phyloP scores from a whole-genome alignment of 2,329 filamentous ascomycete genomes.

The Periconia macrospinosa region DNA sequence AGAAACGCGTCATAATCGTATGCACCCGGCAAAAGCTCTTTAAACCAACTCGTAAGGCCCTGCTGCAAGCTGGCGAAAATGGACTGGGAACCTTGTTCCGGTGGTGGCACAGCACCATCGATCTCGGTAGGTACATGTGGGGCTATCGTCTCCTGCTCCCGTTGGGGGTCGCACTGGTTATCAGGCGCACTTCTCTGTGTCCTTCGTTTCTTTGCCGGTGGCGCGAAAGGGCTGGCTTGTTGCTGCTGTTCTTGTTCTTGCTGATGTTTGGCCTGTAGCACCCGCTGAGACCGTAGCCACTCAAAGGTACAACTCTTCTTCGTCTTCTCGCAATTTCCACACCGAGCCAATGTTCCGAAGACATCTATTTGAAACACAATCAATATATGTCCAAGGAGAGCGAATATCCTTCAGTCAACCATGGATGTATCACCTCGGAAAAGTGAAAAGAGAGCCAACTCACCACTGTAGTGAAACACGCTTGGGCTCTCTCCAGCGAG shows the following conservation, averaged over 20 bases:
- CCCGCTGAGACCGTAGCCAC: slow-evolving; percentile 44
- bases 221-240: not conserved
- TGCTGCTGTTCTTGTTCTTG: not conserved
- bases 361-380: slow-evolving; percentile 26
- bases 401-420: not conserved
- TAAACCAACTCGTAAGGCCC: not conserved
- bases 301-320: slow-evolving; percentile 50
- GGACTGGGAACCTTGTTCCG: not conserved
- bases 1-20: not conserved
- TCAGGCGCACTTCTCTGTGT: not conserved
- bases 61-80: not conserved
- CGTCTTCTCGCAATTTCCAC: slow-evolving; percentile 49
- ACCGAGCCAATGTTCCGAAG: slow-evolving; percentile 39
- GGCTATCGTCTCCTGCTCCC: too few relatives aligned
- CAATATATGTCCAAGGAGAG: slow-evolving; percentile 9
- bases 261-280: slow-evolving; percentile 29
- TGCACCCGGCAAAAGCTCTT: not conserved
- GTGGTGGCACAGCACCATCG: not conserved
- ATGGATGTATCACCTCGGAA: not conserved
- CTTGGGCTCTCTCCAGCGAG: not conserved
- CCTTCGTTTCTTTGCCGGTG: slow-evolving; percentile 1
- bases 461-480: slow-evolving; percentile 40
- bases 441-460: slow-evolving; percentile 9
- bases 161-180: too few relatives aligned
- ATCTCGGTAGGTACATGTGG: too few relatives aligned